Percentiles rank a stretch among this genome's conserved stretches.
phyloP scores from a whole-genome alignment of 2,329 filamentous ascomycete species.

The Sordariomycetes sp. region DNA sequence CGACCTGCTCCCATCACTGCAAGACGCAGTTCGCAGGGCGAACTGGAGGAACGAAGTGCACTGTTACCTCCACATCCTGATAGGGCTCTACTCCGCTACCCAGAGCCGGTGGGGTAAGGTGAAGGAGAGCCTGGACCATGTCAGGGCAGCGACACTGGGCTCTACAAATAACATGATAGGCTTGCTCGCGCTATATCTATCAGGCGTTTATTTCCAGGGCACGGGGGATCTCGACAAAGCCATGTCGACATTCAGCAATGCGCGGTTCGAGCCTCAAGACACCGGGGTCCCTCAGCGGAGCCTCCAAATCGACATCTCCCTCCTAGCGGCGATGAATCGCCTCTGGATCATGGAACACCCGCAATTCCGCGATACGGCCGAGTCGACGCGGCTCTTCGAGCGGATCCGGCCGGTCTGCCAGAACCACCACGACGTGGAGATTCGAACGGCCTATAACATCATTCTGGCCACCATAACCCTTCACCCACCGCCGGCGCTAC shows the following conservation, averaged over 20 bases:
- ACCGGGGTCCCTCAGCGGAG: constrained; percentile 31
- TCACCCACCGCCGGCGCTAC: constrained; percentile 53
- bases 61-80: constrained; percentile 61
- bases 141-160: constrained; percentile 32
- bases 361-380: constrained; percentile 42
- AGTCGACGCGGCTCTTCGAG: constrained; percentile 51
- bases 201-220: constrained; percentile 66
- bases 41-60: constrained; percentile 57
- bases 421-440: constrained; percentile 61
- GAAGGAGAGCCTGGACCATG: constrained; percentile 40
- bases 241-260: constrained; percentile 52
- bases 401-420: constrained; percentile 57
- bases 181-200: constrained; percentile 57
- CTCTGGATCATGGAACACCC: constrained; percentile 63
- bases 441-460: constrained; percentile 68
- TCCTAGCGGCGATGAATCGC: constrained; percentile 58
- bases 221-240: constrained; percentile 63
- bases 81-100: constrained; percentile 58
- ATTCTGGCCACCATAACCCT: constrained; percentile 58
- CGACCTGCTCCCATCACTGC: constrained; percentile 35
- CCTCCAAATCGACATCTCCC: constrained; percentile 50
- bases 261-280: constrained; percentile 42
- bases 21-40: constrained; percentile 44
- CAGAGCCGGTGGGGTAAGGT: constrained; percentile 61
- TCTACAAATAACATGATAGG: constrained; percentile 27